Evolutionary conservation across 2,329 filamentous ascomycete species (phyloP), one percentile per base, ranked within the genome.

Genomic region (Epichloe brachyelytri): DNA sequence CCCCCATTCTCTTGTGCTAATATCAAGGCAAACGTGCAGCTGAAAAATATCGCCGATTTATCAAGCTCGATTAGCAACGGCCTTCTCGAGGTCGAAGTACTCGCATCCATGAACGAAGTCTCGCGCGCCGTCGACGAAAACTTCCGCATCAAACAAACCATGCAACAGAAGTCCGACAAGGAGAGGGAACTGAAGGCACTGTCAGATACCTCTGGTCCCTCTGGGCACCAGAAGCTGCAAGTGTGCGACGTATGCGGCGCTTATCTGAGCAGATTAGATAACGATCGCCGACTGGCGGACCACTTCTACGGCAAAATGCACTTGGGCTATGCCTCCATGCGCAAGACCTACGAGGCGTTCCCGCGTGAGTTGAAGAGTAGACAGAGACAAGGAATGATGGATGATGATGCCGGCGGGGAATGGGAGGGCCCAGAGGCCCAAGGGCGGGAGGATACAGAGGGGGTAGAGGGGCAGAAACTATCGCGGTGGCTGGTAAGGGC

Each of bases 271-370:
- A 75, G 93, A 20, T 77, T 98, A 34, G 93, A 98, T 65, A 98
- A 98, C 64, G 93, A 98, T 66, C 80, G 93, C 37, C 79, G 93
- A 33, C 68, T 98, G 63, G 93, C 93, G 19, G 93, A 98, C 65
- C 93, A 98, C 67, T 98, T 98, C 65, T 97, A 96, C 68, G 93
- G 93, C 20, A 98, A 98, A 75, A 98, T 98, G 93, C 93, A 98
- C 64, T 72, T 98, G 52, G 93, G 93, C 0, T 98, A 97, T 65
- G 93, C 93, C 15, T 88, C 95, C 70, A 98, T 98, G 93, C 82
- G 93, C 60, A 95, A 93, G 75, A 93, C 89, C 3, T 89, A 81
- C 62, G 89, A 95, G 51, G 73, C 79, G n/a, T 81, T 98, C 55
- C 85, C 85, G 48, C 89, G 89, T 68, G 89, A 96, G 64, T 76